phyloP scores from a whole-genome alignment of 2,329 filamentous ascomycete genomes.

The Epichloe aotearoae region DNA sequence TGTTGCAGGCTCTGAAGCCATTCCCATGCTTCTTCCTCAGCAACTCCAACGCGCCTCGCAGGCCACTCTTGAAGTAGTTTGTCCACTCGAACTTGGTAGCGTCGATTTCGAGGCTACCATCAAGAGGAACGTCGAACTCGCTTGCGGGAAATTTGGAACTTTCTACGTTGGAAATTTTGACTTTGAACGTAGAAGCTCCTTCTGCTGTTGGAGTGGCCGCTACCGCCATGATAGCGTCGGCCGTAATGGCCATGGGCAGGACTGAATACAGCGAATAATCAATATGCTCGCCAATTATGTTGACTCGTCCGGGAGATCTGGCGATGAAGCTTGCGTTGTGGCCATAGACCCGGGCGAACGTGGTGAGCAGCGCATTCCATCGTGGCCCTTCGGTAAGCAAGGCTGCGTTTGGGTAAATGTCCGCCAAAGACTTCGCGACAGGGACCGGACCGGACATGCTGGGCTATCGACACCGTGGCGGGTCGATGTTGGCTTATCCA shows the following conservation, averaged over 20 bases:
- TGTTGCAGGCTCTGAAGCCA: conserved; percentile 51
- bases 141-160: conserved; percentile 60
- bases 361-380: conserved; percentile 61
- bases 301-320: conserved; percentile 85
- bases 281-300: conserved; percentile 98
- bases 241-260: conserved; percentile 86
- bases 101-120: conserved; percentile 64
- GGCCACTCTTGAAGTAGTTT: conserved; percentile 94
- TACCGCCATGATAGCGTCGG: conserved; percentile 82
- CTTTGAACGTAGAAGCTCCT: conserved; percentile 41
- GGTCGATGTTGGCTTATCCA: background rate
- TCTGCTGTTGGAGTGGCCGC: conserved; percentile 37
- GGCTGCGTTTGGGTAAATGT: conserved; percentile 72
- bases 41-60: conserved; percentile 68
- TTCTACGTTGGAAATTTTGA: conserved; percentile 72
- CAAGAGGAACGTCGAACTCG: conserved; percentile 57
- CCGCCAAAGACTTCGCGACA: conserved; percentile 57
- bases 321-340: conserved; percentile 66
- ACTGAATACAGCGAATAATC: conserved; percentile 97
- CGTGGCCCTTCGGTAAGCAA: conserved; percentile 53
- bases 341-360: conserved; percentile 60
- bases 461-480: background rate
- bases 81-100: conserved; percentile 82
- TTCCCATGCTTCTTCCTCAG: conserved; percentile 53
- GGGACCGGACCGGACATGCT: conserved; percentile 51